Conservation (phyloP, 2,329 filamentous ascomycete species). For the Trichoderma sp. region DNA sequence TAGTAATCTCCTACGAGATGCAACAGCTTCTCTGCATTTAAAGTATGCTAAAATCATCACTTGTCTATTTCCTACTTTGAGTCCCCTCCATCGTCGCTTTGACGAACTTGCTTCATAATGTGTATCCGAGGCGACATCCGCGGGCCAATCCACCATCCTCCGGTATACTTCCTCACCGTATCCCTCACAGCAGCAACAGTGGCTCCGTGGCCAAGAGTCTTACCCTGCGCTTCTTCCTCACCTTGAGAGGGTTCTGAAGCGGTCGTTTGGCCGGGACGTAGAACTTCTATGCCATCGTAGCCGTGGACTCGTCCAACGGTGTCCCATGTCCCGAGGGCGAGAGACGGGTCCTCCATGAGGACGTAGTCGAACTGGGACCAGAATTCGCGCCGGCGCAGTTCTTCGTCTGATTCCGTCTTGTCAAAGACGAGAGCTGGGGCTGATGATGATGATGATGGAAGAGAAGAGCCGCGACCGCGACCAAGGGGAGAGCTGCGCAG, state of each 20-base stretch:
- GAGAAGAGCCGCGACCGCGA: constrained; percentile 36
- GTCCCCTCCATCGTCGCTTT: background rate
- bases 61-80: background rate
- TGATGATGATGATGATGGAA: constrained; percentile 30
- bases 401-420: constrained; percentile 60
- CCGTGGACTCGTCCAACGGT: constrained; percentile 59
- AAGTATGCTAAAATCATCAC: background rate
- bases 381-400: constrained; percentile 54
- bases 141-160: constrained; percentile 68
- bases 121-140: constrained; percentile 59
- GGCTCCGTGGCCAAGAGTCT: constrained; percentile 51
- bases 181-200: constrained; percentile 45
- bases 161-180: constrained; percentile 49
- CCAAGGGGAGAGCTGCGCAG: constrained; percentile 41
- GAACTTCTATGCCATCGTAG: constrained; percentile 61
- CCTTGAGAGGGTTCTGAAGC: constrained; percentile 18
- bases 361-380: constrained; percentile 68
- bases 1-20: no score
- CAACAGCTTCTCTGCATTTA: background rate
- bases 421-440: constrained; percentile 52
- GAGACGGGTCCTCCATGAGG: constrained; percentile 56
- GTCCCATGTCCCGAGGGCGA: constrained; percentile 57
- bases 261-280: constrained; percentile 50
- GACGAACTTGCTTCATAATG: constrained; percentile 48
- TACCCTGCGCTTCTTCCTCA: constrained; percentile 23